These are phyloP conservation scores for Ulota crispa DNA, from an alignment of 225 moss, liverwort and hornwort genomes.

Conservation along the genomic window DNA sequence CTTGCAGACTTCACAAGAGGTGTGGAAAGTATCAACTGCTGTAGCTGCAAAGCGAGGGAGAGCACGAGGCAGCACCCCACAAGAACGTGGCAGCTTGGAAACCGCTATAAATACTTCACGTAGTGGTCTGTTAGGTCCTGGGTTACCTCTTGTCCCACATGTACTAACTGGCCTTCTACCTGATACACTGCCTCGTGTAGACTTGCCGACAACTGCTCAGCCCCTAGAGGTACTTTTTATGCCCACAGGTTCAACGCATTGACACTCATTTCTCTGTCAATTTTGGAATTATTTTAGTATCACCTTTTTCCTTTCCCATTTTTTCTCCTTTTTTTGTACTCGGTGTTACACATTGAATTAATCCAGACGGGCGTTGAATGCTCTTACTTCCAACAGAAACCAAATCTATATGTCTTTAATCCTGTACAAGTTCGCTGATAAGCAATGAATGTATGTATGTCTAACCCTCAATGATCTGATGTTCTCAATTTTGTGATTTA, in stretches of 20 bases:
- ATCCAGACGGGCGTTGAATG: background rate
- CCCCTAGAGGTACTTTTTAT: constrained; percentile 48
- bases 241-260: constrained; percentile 8
- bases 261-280: background rate
- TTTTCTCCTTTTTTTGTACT: background rate
- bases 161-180: constrained; percentile 29
- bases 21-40: constrained; percentile 62
- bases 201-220: constrained; percentile 46
- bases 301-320: background rate
- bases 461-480: background rate
- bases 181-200: constrained; percentile 48
- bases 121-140: constrained; percentile 35
- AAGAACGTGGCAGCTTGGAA: constrained; percentile 54
- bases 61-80: constrained; percentile 42
- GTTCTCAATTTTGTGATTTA: constrained; percentile 21
- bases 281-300: background rate
- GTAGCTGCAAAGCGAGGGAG: constrained; percentile 54
- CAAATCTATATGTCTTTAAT: background rate
- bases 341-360: background rate
- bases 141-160: constrained; percentile 38
- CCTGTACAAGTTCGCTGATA: constrained; percentile 1
- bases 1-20: constrained; percentile 56
- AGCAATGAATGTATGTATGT: constrained; percentile 2
- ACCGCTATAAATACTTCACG: constrained; percentile 41
- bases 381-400: background rate